Evolutionary conservation across 768 basidiomycete genomes (phyloP).

Genomic region (Arthromyces matolae): DNA sequence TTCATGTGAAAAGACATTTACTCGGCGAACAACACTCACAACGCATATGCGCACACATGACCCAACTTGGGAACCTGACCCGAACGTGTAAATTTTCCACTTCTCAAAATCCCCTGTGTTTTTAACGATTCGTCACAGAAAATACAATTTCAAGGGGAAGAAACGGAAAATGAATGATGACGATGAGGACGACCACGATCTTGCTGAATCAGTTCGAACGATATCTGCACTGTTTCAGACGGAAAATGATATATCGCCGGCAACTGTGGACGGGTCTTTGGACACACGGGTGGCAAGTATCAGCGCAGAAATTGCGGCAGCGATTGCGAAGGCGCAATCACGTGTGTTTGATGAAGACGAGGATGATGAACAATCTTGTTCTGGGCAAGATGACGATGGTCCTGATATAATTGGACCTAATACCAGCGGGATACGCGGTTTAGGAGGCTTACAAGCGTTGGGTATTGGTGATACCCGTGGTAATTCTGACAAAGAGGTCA

Average conservation of each 20-base stretch:
- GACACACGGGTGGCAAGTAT: conserved; percentile 72
- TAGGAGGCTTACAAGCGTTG: no score
- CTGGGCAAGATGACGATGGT: conserved; percentile 47
- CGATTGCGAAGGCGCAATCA: conserved; percentile 71
- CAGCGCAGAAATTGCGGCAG: conserved; percentile 76
- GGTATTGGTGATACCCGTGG: conserved; percentile 25
- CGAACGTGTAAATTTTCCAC: conserved; percentile 58
- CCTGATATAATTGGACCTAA: conserved; percentile 53
- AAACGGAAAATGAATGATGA: conserved; percentile 51
- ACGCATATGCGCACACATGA: conserved; percentile 88
- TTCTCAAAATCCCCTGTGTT: neutral
- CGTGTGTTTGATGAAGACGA: conserved; percentile 52
- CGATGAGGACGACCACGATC: conserved; percentile 56
- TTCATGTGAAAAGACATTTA: conserved; percentile 84
- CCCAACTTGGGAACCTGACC: conserved; percentile 81
- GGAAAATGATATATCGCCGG: conserved; percentile 29
- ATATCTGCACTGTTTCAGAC: conserved; percentile 68
- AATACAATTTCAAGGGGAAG: conserved; percentile 78
- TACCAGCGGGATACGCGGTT: conserved; percentile 62
- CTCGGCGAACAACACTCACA: conserved; percentile 78
- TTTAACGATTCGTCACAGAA: conserved; percentile 36
- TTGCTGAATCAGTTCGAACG: conserved; percentile 72
- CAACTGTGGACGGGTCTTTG: conserved; percentile 42
- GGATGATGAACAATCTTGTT: conserved; percentile 46
- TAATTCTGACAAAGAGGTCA: conserved; percentile 25